These are phyloP conservation scores for Lyophyllum atratum DNA, from an alignment of 768 basidiomycete genomes.

Conservation along the genomic window DNA sequence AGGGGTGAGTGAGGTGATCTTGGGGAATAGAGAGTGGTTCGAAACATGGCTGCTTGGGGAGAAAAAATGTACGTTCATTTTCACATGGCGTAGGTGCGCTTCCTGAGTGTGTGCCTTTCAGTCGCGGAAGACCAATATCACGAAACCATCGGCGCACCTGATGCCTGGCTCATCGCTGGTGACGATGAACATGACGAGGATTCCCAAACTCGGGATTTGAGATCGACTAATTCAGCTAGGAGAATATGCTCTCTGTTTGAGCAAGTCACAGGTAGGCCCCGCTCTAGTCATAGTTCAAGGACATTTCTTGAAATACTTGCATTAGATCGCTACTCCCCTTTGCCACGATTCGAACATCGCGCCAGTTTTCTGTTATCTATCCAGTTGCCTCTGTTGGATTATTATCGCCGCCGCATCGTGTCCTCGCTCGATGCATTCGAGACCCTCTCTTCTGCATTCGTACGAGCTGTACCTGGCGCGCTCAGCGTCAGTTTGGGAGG, in stretches of 20 bases:
- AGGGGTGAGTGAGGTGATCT: slow-evolving; percentile 79
- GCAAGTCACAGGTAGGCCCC: slow-evolving; percentile 81
- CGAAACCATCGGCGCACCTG: slow-evolving; percentile 74
- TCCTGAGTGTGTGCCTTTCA: slow-evolving; percentile 29
- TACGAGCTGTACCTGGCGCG: slow-evolving; percentile 91
- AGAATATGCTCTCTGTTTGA: slow-evolving; percentile 84
- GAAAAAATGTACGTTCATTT: slow-evolving; percentile 69
- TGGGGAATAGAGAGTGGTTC: slow-evolving; percentile 89
- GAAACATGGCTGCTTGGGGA: slow-evolving; percentile 89
- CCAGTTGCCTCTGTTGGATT: slow-evolving; percentile 82
- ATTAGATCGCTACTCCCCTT: slow-evolving; percentile 88
- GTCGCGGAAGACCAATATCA: slow-evolving; percentile 89
- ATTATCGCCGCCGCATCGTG: slow-evolving; percentile 76
- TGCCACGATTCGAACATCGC: slow-evolving; percentile 77
- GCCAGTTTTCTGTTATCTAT: slow-evolving; percentile 82
- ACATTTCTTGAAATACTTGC: neutral
- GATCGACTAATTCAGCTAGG: slow-evolving; percentile 82
- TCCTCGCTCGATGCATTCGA: slow-evolving; percentile 94
- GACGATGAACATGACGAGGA: slow-evolving; percentile 54
- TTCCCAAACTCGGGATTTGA: slow-evolving; percentile 43
- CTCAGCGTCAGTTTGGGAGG: slow-evolving; percentile 61
- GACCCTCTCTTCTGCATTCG: slow-evolving; percentile 82
- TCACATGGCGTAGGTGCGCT: neutral
- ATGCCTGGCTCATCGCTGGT: slow-evolving; percentile 86
- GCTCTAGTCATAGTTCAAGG: neutral